A percentile compares a stretch with the other conserved stretches of the same genome.
phyloP scores from a whole-genome alignment of 208 protist species.

The Entamoeba histolytica region DNA sequence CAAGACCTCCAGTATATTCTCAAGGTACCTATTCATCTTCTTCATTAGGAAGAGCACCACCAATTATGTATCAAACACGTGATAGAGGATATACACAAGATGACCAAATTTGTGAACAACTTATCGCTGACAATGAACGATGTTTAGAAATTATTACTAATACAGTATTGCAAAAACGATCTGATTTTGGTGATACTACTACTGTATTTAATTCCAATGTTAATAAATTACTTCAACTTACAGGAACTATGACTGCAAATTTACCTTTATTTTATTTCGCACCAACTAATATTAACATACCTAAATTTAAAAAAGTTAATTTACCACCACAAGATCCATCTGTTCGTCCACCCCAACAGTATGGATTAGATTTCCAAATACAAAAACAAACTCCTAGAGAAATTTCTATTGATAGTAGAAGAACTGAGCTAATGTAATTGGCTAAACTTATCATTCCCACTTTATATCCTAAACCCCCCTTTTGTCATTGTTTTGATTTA shows the following conservation, averaged over 20 bases:
- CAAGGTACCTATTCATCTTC: no score
- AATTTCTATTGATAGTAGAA: no score
- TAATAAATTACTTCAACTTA: background rate
- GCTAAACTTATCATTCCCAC: no score
- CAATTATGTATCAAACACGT: no score
- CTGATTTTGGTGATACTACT: background rate
- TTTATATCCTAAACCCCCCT: no score
- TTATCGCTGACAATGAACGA: background rate
- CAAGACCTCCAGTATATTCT: no score
- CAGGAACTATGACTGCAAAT: background rate
- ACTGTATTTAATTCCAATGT: background rate
- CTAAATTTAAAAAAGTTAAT: background rate
- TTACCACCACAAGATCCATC: background rate
- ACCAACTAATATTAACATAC: background rate
- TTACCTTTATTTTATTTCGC: background rate
- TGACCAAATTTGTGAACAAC: background rate
- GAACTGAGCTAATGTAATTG: no score
- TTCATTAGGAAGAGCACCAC: no score
- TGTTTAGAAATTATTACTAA: background rate
- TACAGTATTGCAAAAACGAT: background rate
- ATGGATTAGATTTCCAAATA: no score
- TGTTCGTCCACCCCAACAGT: no score
- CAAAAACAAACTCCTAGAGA: no score
- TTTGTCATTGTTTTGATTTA: no score
- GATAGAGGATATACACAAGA: background rate